A percentile compares a stretch with the other conserved stretches of the same genome.
These are phyloP conservation scores for Suillus americanus DNA, from an alignment of 768 basidiomycete species.

Conservation along the genomic window DNA sequence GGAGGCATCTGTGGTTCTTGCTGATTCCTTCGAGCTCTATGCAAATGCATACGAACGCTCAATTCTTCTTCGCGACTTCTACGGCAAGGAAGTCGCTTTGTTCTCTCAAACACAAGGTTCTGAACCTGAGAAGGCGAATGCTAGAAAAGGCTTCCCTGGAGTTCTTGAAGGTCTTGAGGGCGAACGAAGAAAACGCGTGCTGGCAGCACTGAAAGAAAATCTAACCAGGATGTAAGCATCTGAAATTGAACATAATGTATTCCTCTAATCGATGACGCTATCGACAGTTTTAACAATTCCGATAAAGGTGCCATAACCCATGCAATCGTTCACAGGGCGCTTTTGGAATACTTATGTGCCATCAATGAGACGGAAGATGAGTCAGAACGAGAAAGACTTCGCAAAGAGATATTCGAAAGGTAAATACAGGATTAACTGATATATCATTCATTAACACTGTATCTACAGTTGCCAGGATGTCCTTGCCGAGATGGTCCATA, in stretches of 20 bases:
- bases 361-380: constrained; percentile 58
- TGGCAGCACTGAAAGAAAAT: constrained; percentile 71
- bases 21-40: constrained; percentile 88
- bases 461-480: constrained; percentile 71
- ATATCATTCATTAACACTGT: constrained; percentile 7
- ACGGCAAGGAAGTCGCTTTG: constrained; percentile 82
- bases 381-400: constrained; percentile 68
- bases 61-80: constrained; percentile 82
- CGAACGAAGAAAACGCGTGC: constrained; percentile 65
- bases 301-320: constrained; percentile 89
- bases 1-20: constrained; percentile 79
- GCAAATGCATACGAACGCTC: constrained; percentile 83
- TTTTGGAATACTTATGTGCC: constrained; percentile 82
- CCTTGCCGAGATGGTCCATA: constrained; percentile 91
- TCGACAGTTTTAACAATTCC: constrained; percentile 81
- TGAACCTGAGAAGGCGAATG: constrained; percentile 60
- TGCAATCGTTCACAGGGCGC: constrained; percentile 81
- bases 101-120: constrained; percentile 60
- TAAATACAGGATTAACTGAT: constrained; percentile 26
- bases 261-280: constrained; percentile 5
- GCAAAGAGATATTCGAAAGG: constrained; percentile 82
- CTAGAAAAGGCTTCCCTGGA: constrained; percentile 66
- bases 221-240: constrained; percentile 67
- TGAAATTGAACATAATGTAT: background rate
- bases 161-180: constrained; percentile 63